phyloP scores from a whole-genome alignment of 805 yeast species.

The Metschnikowia lunata region DNA sequence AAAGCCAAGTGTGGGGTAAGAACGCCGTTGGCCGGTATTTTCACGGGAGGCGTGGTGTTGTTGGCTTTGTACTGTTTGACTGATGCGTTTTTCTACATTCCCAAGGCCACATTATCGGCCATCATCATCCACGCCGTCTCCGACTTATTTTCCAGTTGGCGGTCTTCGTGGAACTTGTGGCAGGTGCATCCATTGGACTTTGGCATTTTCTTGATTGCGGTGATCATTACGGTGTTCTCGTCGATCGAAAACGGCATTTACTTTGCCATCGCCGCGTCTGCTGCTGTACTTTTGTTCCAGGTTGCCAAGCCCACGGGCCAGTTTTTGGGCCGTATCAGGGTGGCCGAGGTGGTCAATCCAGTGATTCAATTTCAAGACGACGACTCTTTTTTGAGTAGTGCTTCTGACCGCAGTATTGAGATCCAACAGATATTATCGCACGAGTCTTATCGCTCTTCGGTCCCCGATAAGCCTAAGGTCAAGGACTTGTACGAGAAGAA shows the following conservation, averaged over 20 bases:
- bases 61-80: slow-evolving; percentile 84
- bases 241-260: slow-evolving; percentile 86
- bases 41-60: slow-evolving; percentile 84
- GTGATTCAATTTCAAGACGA: slow-evolving; percentile 28
- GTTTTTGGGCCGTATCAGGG: slow-evolving; percentile 73
- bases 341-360: slow-evolving; percentile 70
- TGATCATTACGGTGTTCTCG: slow-evolving; percentile 69
- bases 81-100: slow-evolving; percentile 79
- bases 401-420: slow-evolving; percentile 29
- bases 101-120: slow-evolving; percentile 83
- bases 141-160: slow-evolving; percentile 71
- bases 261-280: slow-evolving; percentile 83
- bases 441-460: slow-evolving; percentile 23
- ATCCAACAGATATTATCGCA: slow-evolving; percentile 41
- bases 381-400: slow-evolving; percentile 19
- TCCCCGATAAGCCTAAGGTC: slow-evolving; percentile 20
- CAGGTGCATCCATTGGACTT: slow-evolving; percentile 69
- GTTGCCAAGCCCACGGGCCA: slow-evolving; percentile 77
- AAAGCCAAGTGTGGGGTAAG: slow-evolving; percentile 94
- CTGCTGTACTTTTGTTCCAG: slow-evolving; percentile 67
- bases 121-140: slow-evolving; percentile 91
- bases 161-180: slow-evolving; percentile 66
- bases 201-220: slow-evolving; percentile 67
- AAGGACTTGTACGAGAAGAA: slow-evolving; percentile 13
- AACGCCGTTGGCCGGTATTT: slow-evolving; percentile 89